Base-by-base conservation (phyloP, 2,329 filamentous ascomycete genomes). In the Colletotrichum truncatum region DNA sequence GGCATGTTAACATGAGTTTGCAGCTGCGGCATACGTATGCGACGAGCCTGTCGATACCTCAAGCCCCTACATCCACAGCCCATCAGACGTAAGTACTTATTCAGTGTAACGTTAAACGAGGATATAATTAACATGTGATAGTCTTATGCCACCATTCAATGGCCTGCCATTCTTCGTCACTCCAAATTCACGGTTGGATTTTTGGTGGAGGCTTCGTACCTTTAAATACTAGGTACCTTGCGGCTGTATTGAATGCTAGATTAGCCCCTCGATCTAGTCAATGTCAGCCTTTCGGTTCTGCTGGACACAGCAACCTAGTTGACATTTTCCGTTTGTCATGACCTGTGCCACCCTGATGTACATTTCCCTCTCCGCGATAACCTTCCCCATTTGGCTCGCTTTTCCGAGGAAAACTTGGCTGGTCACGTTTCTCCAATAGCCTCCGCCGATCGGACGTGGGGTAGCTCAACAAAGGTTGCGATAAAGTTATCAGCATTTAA, bases 1-100 rank as follows among this genome's bases (percentile, higher is more conserved):
- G n/a, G n/a, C n/a, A n/a, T n/a, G n/a, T n/a, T 63, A 8, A 63
- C 12, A 68, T 63, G 69, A 14, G 55, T 64, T 39, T 64, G 4
- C 68, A 79, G 77, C 78, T 39, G 73, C 77, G 10, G 75, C 77
- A 1, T 80, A 77, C 55, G 75, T 76, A 3, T 75, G 73, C 30
- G 78, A 80, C 34, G 78, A 80, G 49, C 63, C 68, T 4, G 72
- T 75, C 3, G 63, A 66, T 7, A 72, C 73, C 32, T 74, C 73
- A 2, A 72, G 69, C 54, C 72, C 73, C 3, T 74, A 75, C 46
- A 75, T 79, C 30, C 77, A 81, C 68, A 70, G 70, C 25, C 14
- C 71, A n/a, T 62, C 65, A 6, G 78, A 81, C 68, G 77, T 79
- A 64, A 75, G 77, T 73, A 25, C 4, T 16, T 4, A 7, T 6